Conservation (phyloP, 1,284 basidiomycete genomes). For the Tylopilus sp. region DNA sequence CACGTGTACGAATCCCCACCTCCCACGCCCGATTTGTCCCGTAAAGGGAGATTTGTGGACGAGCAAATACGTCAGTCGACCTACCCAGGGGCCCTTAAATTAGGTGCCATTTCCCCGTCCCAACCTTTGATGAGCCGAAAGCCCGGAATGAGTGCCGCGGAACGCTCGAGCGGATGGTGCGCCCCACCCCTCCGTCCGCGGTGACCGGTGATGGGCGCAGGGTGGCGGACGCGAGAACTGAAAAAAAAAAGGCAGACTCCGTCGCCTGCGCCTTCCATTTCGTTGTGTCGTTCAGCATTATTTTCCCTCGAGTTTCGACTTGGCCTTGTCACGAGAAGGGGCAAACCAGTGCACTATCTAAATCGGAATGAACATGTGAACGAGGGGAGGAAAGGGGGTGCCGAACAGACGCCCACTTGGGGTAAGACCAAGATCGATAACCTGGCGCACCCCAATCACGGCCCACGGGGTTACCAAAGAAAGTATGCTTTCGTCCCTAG, state of each 20-base stretch:
- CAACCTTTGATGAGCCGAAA: constrained; percentile 1
- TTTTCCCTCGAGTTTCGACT: constrained; percentile 2
- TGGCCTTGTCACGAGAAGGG: neutral
- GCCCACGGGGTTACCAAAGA: too few relatives aligned
- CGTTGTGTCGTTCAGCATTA: neutral
- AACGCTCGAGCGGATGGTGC: constrained; percentile 15
- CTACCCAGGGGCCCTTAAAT: constrained; percentile 10
- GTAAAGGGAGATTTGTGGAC: constrained; percentile 1
- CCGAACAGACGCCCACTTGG: neutral
- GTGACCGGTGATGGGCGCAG: constrained; percentile 3
- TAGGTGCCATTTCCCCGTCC: neutral
- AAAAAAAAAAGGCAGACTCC: constrained; percentile 1
- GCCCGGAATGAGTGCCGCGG: constrained; percentile 25
- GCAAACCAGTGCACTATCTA: neutral
- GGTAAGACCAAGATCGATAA: neutral
- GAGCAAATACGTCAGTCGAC: constrained; percentile 8
- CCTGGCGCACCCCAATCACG: neutral
- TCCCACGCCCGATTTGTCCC: neutral
- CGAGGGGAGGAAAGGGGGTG: neutral
- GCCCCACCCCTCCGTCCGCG: constrained; percentile 13
- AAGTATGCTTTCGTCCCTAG: too few relatives aligned
- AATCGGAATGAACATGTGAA: constrained; percentile 16
- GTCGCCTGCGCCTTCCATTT: constrained; percentile 14
- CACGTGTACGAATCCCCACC: constrained; percentile 14
- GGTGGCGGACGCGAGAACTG: constrained; percentile 12